Evolutionary conservation across 495 filamentous ascomycete genomes (phyloP), one percentile per base, ranked within the genome.

Genomic region (Aspergillus saccharolyticus): DNA sequence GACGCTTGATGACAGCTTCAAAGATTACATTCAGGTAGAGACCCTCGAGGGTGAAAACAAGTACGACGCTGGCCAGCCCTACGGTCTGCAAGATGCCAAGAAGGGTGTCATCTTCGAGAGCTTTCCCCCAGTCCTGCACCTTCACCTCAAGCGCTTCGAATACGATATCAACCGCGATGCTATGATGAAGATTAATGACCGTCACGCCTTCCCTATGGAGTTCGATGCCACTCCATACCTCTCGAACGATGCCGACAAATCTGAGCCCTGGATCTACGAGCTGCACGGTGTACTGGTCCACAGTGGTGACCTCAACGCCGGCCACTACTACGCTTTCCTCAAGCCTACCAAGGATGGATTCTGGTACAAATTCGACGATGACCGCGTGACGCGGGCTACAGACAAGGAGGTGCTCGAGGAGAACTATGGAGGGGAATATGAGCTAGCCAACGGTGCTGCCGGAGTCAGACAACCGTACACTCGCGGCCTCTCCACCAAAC

Each of bases 121-220:
- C 58, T 99, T 99, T 68, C 94, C 94, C 16, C 89, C 96, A 49
- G 91, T 99, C 14, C 73, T 99, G 39, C 91, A 99, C 69, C 78
- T 99, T 18, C 94, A 99, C 69, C 81, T 99, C 43, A 99, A 99
- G 72, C 87, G 94, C 18, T 99, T 99, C 70, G 91, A 97, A 67
- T 99, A 99, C 67, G 93, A 99, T 73, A 84, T 97, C 59, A 86
- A 96, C 46, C 85, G 88, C 51, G 91, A 97, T 70, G 91, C 89
- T 20, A 96, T 96, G 94, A 96, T 93, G 85, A 99, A 99, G 74
- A 89, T 99, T 66, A 97, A 99, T 67, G 94, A 97, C 66, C 88
- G 93, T 48, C 96, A 96, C 70, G 94, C 96, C 58, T 99, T 97
- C 70, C 94, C 94, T 5, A 90, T 97, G 65, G 82, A 88, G 61